These are phyloP conservation scores for Pichia rugopelliculosa DNA, from an alignment of 805 yeast species.

Conservation along the genomic window DNA sequence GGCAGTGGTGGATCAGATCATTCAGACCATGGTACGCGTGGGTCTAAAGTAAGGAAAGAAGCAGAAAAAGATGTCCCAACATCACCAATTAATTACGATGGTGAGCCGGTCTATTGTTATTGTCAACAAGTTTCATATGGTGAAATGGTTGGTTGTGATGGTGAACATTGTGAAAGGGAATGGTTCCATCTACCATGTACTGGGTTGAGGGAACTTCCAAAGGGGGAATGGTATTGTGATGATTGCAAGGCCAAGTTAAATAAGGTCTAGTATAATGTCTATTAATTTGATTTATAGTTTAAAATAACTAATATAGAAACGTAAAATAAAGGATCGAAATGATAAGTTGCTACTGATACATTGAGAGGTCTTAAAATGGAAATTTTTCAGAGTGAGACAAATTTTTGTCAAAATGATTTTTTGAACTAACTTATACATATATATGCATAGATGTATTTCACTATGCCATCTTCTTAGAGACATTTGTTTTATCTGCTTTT, in stretches of 20 bases:
- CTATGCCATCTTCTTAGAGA: background rate
- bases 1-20: slow-evolving; percentile 7
- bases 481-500: too few species aligned
- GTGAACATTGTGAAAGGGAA: slow-evolving; percentile 82
- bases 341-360: too few species aligned
- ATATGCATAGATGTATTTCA: background rate
- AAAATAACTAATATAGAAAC: too few species aligned
- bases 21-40: background rate
- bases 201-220: slow-evolving; percentile 79
- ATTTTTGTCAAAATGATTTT: background rate
- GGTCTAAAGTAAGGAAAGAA: slow-evolving; percentile 13
- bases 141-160: slow-evolving; percentile 99
- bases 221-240: slow-evolving; percentile 77
- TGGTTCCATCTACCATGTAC: slow-evolving; percentile 96
- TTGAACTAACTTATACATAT: too few species aligned
- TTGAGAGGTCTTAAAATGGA: slow-evolving; percentile 6
- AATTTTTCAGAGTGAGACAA: background rate
- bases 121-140: slow-evolving; percentile 97
- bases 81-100: slow-evolving; percentile 15
- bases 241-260: slow-evolving; percentile 40
- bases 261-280: background rate
- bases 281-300: background rate
- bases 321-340: too few species aligned
- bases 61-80: slow-evolving; percentile 15
- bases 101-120: slow-evolving; percentile 87